Evolutionary conservation across 345 rosid species (phyloP).

Genomic region (Linum trigynum): DNA sequence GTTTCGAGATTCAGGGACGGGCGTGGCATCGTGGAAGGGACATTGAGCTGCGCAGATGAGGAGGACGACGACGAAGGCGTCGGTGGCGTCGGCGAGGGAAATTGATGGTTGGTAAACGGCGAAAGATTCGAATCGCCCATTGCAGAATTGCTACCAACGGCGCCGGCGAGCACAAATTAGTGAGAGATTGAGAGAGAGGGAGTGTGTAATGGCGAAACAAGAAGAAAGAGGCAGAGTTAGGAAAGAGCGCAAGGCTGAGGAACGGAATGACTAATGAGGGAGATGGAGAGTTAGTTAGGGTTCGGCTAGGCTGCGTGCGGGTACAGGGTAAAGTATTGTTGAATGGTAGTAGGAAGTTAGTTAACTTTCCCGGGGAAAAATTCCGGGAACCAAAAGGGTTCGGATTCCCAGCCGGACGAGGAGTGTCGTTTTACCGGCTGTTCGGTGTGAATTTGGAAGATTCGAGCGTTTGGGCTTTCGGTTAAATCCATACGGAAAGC

Average conservation of each 20-base stretch:
- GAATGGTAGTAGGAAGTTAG: not conserved
- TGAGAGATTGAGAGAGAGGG: not conserved
- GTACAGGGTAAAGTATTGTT: not conserved
- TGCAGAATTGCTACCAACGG: not conserved
- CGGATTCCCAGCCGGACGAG: not conserved
- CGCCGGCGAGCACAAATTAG: not conserved
- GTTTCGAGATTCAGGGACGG: conserved; percentile 35
- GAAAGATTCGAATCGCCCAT: conserved; percentile 18
- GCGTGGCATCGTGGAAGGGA: conserved; percentile 46
- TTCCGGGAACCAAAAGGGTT: conserved; percentile 10
- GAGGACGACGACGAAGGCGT: not conserved
- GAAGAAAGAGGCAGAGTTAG: not conserved
- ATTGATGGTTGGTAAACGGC: not conserved
- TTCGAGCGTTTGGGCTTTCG: not conserved
- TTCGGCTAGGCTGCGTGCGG: conserved; percentile 5
- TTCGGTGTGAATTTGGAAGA: too few species aligned
- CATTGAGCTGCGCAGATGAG: conserved; percentile 34
- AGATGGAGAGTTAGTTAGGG: conserved; percentile 10
- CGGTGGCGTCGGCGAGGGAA: not conserved
- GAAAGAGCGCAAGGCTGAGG: not conserved
- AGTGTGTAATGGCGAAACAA: not conserved
- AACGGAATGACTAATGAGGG: not conserved
- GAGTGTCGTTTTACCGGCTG: not conserved
- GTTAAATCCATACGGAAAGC: not conserved
- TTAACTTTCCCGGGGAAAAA: not conserved